Evolutionary conservation across 306 rosid genomes (phyloP), one percentile per base, ranked within the genome.

Genomic region (Luffa aegyptiaca): DNA sequence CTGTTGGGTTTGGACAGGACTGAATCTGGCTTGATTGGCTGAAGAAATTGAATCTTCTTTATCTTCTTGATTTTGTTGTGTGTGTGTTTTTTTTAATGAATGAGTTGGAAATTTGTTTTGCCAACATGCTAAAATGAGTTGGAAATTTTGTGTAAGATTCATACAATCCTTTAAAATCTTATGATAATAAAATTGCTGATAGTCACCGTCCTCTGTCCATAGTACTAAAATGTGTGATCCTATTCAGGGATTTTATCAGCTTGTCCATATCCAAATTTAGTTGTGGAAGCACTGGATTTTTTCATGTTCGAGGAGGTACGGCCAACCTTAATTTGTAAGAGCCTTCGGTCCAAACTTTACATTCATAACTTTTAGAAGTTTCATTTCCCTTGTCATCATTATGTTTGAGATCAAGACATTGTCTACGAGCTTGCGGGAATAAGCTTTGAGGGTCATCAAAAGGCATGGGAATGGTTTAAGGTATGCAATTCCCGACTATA

Each of bases 251-350:
- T 71, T 61, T 78, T 90, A 14, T 85, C 91, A 65, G 84, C 92
- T 31, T 87, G 91, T 82, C 76, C 89, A 49, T 91, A 90, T 73
- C 89, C 89, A 35, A 57, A 84, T 79, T 63, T 86, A 64, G 86
- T 86, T 62, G 61, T 82, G 21, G 89, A 90, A 84, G 89, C 78
- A 80, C 80, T 90, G 58, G 82, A 90, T 79, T 85, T 90, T 42
- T 68, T 86, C 56, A 35, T 87, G 41, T 26, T 26, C 31, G 31
- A 26, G 31, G 31, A 26, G 31, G 31, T 26, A 26, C 31, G 1
- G 1, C 31, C 31, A 26, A 26, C 31, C 31, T 26, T 26, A 26
- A 26, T 26, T 26, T 26, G 31, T 1, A 26, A 26, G 31, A 26
- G 31, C 31, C 31, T 26, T 26, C 31, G 1, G 1, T 26, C 31